Evolutionary conservation across 257 asterid species (phyloP).

Genomic region (Henckelia pumila): DNA sequence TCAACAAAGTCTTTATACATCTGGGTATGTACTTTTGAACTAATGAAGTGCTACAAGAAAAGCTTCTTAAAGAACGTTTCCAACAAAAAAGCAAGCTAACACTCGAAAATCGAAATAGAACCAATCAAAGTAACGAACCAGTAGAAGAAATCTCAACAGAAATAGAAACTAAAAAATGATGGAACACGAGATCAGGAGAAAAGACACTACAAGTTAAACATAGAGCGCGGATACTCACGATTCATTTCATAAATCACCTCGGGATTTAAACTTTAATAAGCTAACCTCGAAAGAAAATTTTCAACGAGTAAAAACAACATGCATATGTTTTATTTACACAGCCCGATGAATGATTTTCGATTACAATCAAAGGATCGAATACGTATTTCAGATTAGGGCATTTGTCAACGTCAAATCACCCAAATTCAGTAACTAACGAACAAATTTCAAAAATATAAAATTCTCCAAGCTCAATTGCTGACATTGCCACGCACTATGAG

Average conservation of each 20-base stretch:
- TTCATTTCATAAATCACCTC: not conserved
- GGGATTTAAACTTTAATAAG: too few species aligned
- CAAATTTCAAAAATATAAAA: not conserved
- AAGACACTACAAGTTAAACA: not conserved
- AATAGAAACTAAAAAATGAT: not conserved
- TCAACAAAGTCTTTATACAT: not conserved
- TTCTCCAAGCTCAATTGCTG: constrained; percentile 9
- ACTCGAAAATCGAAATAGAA: too few species aligned
- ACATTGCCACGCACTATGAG: not conserved
- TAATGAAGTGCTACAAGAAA: not conserved
- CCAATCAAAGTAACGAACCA: not conserved
- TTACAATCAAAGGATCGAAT: not conserved
- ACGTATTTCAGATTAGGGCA: constrained; percentile 18
- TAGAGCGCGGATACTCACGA: not conserved
- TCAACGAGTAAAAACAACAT: not conserved
- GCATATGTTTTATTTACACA: not conserved
- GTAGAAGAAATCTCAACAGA: not conserved
- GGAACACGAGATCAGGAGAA: not conserved
- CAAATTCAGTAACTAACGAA: not conserved
- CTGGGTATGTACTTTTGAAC: not conserved
- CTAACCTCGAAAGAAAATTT: not conserved
- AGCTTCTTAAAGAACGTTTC: not conserved
- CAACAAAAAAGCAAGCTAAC: not conserved
- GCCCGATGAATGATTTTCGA: not conserved
- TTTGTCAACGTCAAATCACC: not conserved